A percentile compares a stretch with the other conserved stretches of the same genome.
These are phyloP conservation scores for Chalciporus chontae DNA, from an alignment of 768 basidiomycete genomes.

Conservation along the genomic window DNA sequence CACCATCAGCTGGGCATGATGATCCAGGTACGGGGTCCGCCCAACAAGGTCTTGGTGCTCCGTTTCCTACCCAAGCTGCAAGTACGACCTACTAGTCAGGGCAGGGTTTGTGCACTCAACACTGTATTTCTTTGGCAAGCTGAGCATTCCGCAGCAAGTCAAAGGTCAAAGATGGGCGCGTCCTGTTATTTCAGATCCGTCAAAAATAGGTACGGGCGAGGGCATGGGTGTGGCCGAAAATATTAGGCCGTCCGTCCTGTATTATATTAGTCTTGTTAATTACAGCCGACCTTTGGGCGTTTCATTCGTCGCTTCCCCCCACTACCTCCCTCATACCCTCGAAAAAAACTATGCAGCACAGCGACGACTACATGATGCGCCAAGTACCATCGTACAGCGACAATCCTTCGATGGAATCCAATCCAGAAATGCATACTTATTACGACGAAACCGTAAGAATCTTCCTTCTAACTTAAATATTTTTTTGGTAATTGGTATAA, in stretches of 20 bases:
- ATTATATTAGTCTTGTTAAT: conserved; percentile 4
- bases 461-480: conserved; percentile 1
- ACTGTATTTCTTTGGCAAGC: too few species aligned
- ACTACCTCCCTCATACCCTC: neutral
- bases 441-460: conserved; percentile 27
- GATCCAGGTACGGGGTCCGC: too few species aligned
- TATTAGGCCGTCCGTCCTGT: neutral
- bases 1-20: too few species aligned
- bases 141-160: too few species aligned
- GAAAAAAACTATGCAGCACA: conserved; percentile 16
- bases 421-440: conserved; percentile 27
- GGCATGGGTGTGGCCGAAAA: neutral
- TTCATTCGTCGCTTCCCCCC: neutral
- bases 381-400: conserved; percentile 25
- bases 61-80: too few species aligned
- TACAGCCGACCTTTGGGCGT: neutral
- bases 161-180: too few species aligned
- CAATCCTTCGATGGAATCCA: conserved; percentile 8
- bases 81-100: too few species aligned
- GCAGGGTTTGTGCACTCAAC: too few species aligned
- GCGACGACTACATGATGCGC: conserved; percentile 25
- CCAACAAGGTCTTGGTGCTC: too few species aligned
- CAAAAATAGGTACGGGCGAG: neutral
- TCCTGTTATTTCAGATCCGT: too few species aligned
- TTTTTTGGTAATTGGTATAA: conserved; percentile 5